Base-by-base conservation (phyloP, 2,329 filamentous ascomycete genomes). In the Tothia fuscella region DNA sequence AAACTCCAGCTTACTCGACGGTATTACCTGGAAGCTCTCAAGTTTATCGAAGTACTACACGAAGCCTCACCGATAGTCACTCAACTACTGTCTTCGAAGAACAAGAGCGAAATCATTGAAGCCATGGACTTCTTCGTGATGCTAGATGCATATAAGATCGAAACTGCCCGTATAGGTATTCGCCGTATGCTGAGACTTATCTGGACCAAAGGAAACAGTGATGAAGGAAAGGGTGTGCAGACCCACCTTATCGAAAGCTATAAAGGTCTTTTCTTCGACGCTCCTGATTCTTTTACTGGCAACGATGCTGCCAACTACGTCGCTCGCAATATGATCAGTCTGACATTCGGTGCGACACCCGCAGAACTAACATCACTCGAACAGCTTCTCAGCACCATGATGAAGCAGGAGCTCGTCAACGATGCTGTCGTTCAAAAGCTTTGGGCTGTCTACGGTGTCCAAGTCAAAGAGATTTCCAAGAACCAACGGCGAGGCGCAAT, bases 191-290 rank as follows among this genome's bases (percentile, higher is more conserved):
- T 98, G 48, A 80, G 89, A 41, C 71, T 98, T 16, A 98, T 98
- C 59, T 98, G 91, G 91, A 98, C 91, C 49, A 98, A 98, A 64
- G 89, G 91, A 51, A 98, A 96, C 63, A 96, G 87, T 53, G 91
- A 98, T 54, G 93, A 98, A 68, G 91, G 93, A 53, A 98, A 96
- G 64, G 91, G 91, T 43, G 88, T 98, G 2, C 93, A 98, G 58
- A 84, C 83, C 2, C 91, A 98, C 61, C 71, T 98, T 22, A 94
- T 98, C 50, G 91, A 98, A 51, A 94, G 86, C 60, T 98, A 98
- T 67, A 91, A 83, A 56, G 79, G 85, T 16, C 74, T 98, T 1
- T 98, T 96, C 63, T 98, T 98, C 53, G 86, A 94, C 55, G 88
- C 93, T 0, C 91, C 91, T 0, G 85, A 87, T 46, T 79, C 79